phyloP scores from a whole-genome alignment of 2,329 filamentous ascomycete genomes.

The Nemania abortiva region DNA sequence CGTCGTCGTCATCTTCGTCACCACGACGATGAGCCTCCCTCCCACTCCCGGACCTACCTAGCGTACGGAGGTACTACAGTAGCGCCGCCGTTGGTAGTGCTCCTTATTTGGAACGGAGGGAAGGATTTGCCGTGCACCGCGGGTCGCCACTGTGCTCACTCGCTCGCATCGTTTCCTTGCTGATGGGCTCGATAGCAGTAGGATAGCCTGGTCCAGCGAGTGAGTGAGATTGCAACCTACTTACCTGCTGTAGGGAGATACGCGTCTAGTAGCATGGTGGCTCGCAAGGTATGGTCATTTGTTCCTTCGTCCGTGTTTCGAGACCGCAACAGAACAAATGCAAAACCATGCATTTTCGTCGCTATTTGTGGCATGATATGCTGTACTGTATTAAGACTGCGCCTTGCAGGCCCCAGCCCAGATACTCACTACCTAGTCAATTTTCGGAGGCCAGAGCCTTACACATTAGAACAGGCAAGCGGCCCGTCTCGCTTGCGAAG shows the following conservation, averaged over 20 bases:
- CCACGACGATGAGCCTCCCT: slow-evolving; percentile 17
- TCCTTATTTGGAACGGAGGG: slow-evolving; percentile 37
- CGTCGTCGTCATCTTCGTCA: slow-evolving; percentile 29
- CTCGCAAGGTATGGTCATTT: slow-evolving; percentile 30
- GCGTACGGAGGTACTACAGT: slow-evolving; percentile 14
- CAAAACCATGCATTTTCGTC: slow-evolving; percentile 31
- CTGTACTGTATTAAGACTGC: slow-evolving; percentile 18
- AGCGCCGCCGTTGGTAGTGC: slow-evolving; percentile 19
- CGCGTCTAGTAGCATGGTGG: slow-evolving; percentile 26
- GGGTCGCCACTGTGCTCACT: slow-evolving; percentile 27
- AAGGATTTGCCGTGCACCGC: slow-evolving; percentile 25
- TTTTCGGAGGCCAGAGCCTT: slow-evolving; percentile 14
- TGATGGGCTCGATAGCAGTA: slow-evolving; percentile 22
- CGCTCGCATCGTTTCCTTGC: slow-evolving; percentile 17
- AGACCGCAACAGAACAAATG: slow-evolving; percentile 34
- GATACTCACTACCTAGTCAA: slow-evolving; percentile 2
- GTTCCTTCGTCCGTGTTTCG: slow-evolving; percentile 32
- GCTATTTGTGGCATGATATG: slow-evolving; percentile 35
- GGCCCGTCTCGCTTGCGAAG: slow-evolving; percentile 23
- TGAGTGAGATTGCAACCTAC: slow-evolving; percentile 24
- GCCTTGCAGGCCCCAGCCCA: slow-evolving; percentile 25
- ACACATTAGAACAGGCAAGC: background rate
- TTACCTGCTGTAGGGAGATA: background rate
- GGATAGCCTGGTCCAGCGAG: background rate
- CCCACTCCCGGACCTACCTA: background rate